These are phyloP conservation scores for Juglanconis juglandina DNA, from an alignment of 2,329 filamentous ascomycete species.

Conservation along the genomic window DNA sequence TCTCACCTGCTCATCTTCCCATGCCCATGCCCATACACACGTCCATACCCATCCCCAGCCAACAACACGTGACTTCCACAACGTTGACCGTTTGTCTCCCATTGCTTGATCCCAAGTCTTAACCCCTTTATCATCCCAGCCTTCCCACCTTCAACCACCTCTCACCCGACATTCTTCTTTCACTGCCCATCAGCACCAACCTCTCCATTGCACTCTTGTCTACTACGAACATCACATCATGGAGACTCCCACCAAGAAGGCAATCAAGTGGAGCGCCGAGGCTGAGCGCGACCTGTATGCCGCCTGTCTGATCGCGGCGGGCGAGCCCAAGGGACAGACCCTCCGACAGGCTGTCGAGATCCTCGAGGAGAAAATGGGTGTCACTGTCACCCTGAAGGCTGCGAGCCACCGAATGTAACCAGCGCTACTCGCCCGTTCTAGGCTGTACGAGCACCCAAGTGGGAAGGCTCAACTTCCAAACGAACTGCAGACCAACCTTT, in stretches of 20 bases:
- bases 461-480: not conserved
- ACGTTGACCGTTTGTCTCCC: too few relatives aligned
- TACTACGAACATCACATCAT: slow-evolving; percentile 2
- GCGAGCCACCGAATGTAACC: slow-evolving; percentile 14
- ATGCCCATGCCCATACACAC: not conserved
- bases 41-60: not conserved
- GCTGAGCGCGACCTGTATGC: slow-evolving; percentile 28
- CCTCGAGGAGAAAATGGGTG: slow-evolving; percentile 18
- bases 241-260: slow-evolving; percentile 9
- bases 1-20: not conserved
- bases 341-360: slow-evolving; percentile 23
- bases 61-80: not conserved
- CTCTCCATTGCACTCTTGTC: not conserved
- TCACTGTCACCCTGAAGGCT: slow-evolving; percentile 10
- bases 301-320: slow-evolving; percentile 22
- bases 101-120: too few relatives aligned
- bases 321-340: slow-evolving; percentile 23
- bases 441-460: not conserved
- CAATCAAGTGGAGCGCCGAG: slow-evolving; percentile 26
- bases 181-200: not conserved
- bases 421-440: not conserved
- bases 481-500: not conserved
- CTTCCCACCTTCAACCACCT: not conserved
- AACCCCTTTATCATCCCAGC: too few relatives aligned
- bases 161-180: not conserved